These are phyloP conservation scores for Cutaneotrichosporon cutaneum DNA, from an alignment of 1,284 basidiomycete genomes.

Conservation along the genomic window DNA sequence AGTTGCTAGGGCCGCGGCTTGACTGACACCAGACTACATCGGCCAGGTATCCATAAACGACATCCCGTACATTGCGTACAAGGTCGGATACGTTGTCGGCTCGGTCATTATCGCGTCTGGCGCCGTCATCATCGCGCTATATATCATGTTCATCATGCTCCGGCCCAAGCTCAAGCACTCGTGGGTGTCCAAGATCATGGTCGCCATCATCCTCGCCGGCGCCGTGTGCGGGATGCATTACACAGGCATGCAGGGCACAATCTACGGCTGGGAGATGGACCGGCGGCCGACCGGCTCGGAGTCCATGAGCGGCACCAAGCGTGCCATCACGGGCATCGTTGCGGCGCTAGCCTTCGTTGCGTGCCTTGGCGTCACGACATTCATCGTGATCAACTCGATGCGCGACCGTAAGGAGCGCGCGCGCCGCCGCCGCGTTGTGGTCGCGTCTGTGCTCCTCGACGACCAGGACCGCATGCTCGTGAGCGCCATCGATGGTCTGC, in stretches of 20 bases:
- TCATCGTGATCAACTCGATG: slow-evolving; percentile 48
- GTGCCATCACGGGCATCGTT: slow-evolving; percentile 53
- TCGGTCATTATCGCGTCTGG: slow-evolving; percentile 54
- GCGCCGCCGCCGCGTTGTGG: slow-evolving; percentile 53
- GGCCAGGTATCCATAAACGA: slow-evolving; percentile 55
- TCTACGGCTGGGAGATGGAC: slow-evolving; percentile 42
- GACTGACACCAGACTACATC: slow-evolving; percentile 51
- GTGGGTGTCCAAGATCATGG: slow-evolving; percentile 51
- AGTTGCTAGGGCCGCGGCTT: slow-evolving; percentile 24
- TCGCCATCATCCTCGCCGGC: slow-evolving; percentile 51
- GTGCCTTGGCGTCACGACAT: slow-evolving; percentile 50
- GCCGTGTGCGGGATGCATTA: slow-evolving; percentile 55
- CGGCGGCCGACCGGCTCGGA: slow-evolving; percentile 25
- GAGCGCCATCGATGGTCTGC: slow-evolving; percentile 52
- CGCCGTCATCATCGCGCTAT: slow-evolving; percentile 54
- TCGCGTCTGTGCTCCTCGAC: slow-evolving; percentile 54
- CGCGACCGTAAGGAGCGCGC: slow-evolving; percentile 47
- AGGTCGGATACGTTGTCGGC: slow-evolving; percentile 48
- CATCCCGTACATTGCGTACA: slow-evolving; percentile 53
- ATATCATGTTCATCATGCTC: slow-evolving; percentile 57
- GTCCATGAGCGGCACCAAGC: slow-evolving; percentile 42
- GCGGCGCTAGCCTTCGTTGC: slow-evolving; percentile 52
- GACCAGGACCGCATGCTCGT: slow-evolving; percentile 52
- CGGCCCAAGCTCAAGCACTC: slow-evolving; percentile 55
- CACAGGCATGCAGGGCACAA: slow-evolving; percentile 46